Conservation (phyloP, 345 rosid species). For the Brassica cretica region DNA sequence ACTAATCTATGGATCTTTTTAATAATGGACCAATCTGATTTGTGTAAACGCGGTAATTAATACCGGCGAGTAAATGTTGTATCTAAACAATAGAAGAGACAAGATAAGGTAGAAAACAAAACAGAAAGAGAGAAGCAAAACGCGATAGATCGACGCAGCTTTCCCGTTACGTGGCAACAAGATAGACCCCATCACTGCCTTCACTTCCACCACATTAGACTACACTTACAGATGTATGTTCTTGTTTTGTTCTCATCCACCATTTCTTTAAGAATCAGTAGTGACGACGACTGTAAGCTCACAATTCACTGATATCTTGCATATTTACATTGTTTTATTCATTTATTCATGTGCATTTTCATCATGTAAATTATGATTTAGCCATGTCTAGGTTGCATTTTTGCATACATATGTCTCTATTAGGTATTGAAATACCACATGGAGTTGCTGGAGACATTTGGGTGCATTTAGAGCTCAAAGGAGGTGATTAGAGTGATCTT, state of each 20-base stretch:
- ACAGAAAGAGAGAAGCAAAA: constrained; percentile 18
- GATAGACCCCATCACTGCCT: constrained; percentile 16
- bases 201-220: constrained; percentile 2
- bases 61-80: not conserved
- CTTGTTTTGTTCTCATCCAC: not conserved
- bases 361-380: too few relatives aligned
- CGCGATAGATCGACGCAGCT: constrained; percentile 38
- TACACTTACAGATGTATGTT: not conserved
- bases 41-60: not conserved
- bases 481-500: too few relatives aligned
- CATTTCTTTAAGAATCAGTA: not conserved
- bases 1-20: not conserved
- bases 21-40: not conserved
- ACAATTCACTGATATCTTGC: too few relatives aligned
- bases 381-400: too few relatives aligned
- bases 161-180: constrained; percentile 1
- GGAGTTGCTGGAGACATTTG: too few relatives aligned
- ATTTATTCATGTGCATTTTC: too few relatives aligned
- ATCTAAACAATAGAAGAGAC: constrained; percentile 8
- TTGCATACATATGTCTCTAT: too few relatives aligned
- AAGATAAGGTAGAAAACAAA: constrained; percentile 10
- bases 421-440: too few relatives aligned
- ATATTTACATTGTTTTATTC: too few relatives aligned
- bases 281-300: not conserved
- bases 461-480: too few relatives aligned